Percentiles rank a stretch among this genome's conserved stretches.
Conservation (phyloP, 176 grass and related monocot species). For the Cocos nucifera region DNA sequence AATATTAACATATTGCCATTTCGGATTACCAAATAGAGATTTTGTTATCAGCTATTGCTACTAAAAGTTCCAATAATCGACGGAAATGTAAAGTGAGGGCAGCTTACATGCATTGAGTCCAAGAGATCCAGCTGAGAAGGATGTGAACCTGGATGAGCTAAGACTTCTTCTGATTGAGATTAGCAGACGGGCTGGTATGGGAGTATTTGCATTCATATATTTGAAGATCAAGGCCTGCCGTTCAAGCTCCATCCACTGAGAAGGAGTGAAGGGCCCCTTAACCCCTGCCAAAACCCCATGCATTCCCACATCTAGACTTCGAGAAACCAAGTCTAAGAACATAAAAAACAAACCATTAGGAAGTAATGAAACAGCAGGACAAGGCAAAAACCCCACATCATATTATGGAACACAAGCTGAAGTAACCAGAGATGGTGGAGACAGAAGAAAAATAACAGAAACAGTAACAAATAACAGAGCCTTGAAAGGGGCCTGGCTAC, state of each 20-base stretch:
- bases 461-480: no score
- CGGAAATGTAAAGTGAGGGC: not conserved
- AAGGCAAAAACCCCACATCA: no score
- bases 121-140: not conserved
- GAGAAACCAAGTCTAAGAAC: not conserved
- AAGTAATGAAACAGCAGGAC: not conserved
- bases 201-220: slow-evolving; percentile 1
- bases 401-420: no score
- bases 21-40: no score
- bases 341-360: not conserved
- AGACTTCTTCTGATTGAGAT: not conserved
- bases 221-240: slow-evolving; percentile 9
- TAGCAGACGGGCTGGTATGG: not conserved
- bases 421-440: no score
- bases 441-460: no score
- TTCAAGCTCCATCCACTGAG: slow-evolving; percentile 2
- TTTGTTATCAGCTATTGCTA: no score
- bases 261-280: not conserved
- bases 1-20: no score
- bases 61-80: no score
- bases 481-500: no score
- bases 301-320: not conserved
- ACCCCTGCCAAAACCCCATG: slow-evolving; percentile 28
- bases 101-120: not conserved
- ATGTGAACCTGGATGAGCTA: not conserved